Base-by-base conservation (phyloP, 352 stramenopile species). In the Phytophthora tubulina region DNA sequence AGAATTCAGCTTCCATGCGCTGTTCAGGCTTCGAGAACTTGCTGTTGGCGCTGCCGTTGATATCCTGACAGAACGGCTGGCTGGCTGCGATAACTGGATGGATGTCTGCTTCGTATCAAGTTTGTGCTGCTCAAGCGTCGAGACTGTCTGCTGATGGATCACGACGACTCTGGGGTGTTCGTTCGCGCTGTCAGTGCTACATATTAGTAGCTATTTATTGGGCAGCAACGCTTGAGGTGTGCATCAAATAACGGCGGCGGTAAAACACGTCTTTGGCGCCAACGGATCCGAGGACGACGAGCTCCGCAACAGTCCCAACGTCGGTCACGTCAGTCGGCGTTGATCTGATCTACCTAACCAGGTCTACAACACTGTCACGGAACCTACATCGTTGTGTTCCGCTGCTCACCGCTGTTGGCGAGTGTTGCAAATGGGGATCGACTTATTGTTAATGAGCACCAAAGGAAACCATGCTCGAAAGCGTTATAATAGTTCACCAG, bases 381-480 rank as follows among this genome's bases (percentile, higher is more conserved):
- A 11, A 6, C 7, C 35, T 11, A 39, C 35, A 39, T 39, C 35
- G 3, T 39, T 39, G 35, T 39, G 35, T 11, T 39, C 35, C 35
- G 7, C 35, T 39, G 35, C 7, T 39, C 3, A 39, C 1, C 11
- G 35, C 35, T 46, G 17, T 51, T 33, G n/a, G 32, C 31, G 32
- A 42, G 49, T 27, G 36, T 61, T 61, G 51, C 33, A 59, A 59
- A 35, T 36, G 51, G 27, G 53, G 38, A 31, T 60, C 48, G 35
- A 58, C 9, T 46, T 58, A 35, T 38, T 33, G 17, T 35, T 11
- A 9, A 10, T 9, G 45, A 15, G 10, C 17, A 17, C 15, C 13
- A 58, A 31, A 48, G 14, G 14, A 48, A 21, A 6, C 13, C 41
- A 48, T 48, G 41, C 4, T 48, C 15, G 41, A 27, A 21, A 48